These are phyloP conservation scores for Notholithocarpus densiflorus DNA, from an alignment of 306 rosid genomes.

Conservation along the genomic window DNA sequence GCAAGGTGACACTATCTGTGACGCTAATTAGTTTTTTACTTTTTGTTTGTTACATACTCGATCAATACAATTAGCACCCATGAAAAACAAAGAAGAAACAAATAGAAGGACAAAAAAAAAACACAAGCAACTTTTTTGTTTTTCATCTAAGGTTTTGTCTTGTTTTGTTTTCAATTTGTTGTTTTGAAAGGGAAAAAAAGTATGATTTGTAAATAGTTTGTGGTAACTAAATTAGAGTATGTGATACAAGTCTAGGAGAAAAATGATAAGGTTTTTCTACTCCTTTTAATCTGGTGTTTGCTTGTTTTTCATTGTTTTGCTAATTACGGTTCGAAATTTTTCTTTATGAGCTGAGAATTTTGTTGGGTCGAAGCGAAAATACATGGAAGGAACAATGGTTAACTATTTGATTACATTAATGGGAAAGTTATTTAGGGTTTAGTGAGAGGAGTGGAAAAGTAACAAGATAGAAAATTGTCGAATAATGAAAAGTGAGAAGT, in stretches of 20 bases:
- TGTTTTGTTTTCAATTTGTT: too few species aligned
- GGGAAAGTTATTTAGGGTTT: too few species aligned
- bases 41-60: neutral
- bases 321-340: neutral
- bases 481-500: too few species aligned
- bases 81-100: neutral
- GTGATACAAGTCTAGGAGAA: neutral
- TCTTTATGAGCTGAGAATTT: neutral
- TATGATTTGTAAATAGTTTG: neutral
- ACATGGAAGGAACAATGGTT: neutral
- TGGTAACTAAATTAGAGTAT: neutral
- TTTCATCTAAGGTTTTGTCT: neutral
- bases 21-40: neutral
- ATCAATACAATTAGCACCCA: neutral
- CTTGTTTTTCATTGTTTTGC: neutral
- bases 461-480: too few species aligned
- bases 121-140: neutral
- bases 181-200: neutral
- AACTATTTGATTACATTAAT: neutral
- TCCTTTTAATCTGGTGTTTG: neutral
- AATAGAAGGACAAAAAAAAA: neutral
- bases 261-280: neutral
- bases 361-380: neutral
- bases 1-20: slow-evolving; percentile 55
- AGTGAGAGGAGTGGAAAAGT: too few species aligned